Evolutionary conservation across 768 basidiomycete species (phyloP), one percentile per base, ranked within the genome.

Genomic region (Epithele typhae): DNA sequence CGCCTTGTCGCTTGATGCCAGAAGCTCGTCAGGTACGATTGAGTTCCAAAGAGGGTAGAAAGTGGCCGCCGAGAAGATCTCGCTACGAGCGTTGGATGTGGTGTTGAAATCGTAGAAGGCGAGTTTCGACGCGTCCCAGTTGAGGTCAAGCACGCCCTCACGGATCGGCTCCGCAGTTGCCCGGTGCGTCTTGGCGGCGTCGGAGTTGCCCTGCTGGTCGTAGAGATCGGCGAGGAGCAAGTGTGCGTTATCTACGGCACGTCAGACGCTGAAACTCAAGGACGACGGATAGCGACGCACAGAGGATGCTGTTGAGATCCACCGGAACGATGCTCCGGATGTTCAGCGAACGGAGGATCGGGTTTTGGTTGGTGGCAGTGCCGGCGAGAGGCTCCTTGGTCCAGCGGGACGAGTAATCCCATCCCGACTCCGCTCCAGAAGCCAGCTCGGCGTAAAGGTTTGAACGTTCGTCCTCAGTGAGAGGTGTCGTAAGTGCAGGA

Each of bases 61-160:
- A 1, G 78, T 81, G 1, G 88, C 92, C 2, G 69, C 74, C n/a
- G 79, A 79, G 68, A 84, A 92, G 24, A 90, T 60, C 39, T 56
- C 64, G 57, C 80, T 83, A 43, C 85, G 79, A 12, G 76, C 59
- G 40, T 83, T 81, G 2, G 82, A 75, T 6, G 79, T 83, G 33
- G 84, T 64, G 63, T 92, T 90, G 67, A 87, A 96, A 65, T 95
- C 93, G 58, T 94, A 94, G 67, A 94, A 95, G 0, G 85, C 85
- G n/a, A 91, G 71, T 70, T 87, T 88, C 7, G 70, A 65, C 0
- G 79, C 54, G 59, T 95, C 87, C 92, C 93, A 96, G 65, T 81
- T 72, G 8, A 96, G 76, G 62, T 97, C 94, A 27, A 96, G 68
- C 49, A 96, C 79, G 1, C 82, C 92, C 18, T 66, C 72, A 47